phyloP scores from a whole-genome alignment of 352 stramenopile species.

The Achlya hypogyna region DNA sequence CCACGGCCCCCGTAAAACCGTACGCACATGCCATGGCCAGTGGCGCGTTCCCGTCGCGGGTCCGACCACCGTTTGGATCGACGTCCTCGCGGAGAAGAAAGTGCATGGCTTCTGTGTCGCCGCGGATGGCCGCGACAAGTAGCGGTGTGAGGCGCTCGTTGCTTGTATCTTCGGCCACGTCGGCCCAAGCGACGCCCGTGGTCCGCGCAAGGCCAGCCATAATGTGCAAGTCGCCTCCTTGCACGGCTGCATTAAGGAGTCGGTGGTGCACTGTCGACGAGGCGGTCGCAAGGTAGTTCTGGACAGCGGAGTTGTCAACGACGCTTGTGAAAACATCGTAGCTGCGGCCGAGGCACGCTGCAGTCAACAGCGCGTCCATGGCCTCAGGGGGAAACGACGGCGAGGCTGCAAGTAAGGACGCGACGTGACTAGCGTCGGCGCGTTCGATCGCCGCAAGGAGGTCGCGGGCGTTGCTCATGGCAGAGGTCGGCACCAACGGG shows the following conservation, averaged over 20 bases:
- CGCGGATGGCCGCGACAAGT: neutral
- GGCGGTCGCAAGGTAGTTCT: neutral
- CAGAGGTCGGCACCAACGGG: too few relatives aligned
- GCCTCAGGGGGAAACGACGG: neutral
- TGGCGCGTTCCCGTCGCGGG: neutral
- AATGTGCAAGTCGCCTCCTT: constrained; percentile 14
- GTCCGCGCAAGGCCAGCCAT: neutral
- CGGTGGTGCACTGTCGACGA: neutral
- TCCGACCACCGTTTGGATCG: neutral
- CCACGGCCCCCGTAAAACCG: neutral
- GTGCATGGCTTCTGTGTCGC: neutral
- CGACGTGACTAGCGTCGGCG: neutral
- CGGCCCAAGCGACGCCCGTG: neutral
- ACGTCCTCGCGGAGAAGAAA: neutral
- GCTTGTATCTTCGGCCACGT: neutral
- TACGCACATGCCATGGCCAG: constrained; percentile 2
- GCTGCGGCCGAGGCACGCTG: neutral
- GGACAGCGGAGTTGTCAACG: neutral
- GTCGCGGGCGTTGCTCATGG: neutral
- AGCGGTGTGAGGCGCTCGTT: neutral
- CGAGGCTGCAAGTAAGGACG: neutral
- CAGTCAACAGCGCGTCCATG: neutral
- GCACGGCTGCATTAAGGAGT: constrained; percentile 2
- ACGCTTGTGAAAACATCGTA: constrained; percentile 4
- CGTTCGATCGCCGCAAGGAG: neutral